Conservation (phyloP, 352 stramenopile species). For the Phytophthora pini region DNA sequence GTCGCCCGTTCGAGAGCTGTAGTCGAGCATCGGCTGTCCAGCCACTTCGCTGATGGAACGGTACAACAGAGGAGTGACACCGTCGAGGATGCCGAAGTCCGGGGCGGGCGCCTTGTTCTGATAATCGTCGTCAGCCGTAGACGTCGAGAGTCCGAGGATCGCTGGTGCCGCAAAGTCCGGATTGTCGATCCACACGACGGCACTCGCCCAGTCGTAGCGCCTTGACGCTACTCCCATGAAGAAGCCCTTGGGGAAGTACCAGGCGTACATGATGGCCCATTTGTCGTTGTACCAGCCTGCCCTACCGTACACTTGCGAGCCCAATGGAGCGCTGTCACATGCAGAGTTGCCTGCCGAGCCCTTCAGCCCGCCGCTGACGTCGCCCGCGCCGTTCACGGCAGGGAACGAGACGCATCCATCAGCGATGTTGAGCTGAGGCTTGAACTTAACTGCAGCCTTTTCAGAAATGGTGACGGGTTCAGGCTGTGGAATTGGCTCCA, state of each 20-base stretch:
- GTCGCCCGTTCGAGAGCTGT: slow-evolving; percentile 5
- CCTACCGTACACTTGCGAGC: slow-evolving; percentile 7
- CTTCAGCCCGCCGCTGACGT: slow-evolving; percentile 5
- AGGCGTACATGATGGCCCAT: slow-evolving; percentile 8
- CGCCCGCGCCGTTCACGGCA: slow-evolving; percentile 3
- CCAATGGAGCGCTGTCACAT: slow-evolving; percentile 2
- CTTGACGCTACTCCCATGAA: slow-evolving; percentile 7
- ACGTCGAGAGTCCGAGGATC: slow-evolving; percentile 1
- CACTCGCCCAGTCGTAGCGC: slow-evolving; percentile 4
- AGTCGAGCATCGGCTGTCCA: slow-evolving; percentile 5
- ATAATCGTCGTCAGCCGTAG: not conserved
- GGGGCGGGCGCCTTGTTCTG: not conserved
- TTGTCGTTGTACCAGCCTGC: slow-evolving; percentile 2
- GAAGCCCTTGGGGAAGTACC: slow-evolving; percentile 6
- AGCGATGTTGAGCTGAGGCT: not conserved
- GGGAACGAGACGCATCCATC: slow-evolving; percentile 5
- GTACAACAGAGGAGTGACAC: not conserved
- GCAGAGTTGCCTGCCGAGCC: not conserved
- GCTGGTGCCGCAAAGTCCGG: slow-evolving; percentile 1
- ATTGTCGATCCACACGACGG: slow-evolving; percentile 6
- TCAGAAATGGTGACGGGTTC: slow-evolving; percentile 8
- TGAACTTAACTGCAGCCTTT: slow-evolving; percentile 8
- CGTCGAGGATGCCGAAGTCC: slow-evolving; percentile 7
- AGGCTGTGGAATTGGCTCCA: not conserved
- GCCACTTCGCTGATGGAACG: slow-evolving; percentile 4